Evolutionary conservation across 176 grass and related monocot genomes (phyloP), one percentile per base, ranked within the genome.

Genomic region (Oryza rufipogon): DNA sequence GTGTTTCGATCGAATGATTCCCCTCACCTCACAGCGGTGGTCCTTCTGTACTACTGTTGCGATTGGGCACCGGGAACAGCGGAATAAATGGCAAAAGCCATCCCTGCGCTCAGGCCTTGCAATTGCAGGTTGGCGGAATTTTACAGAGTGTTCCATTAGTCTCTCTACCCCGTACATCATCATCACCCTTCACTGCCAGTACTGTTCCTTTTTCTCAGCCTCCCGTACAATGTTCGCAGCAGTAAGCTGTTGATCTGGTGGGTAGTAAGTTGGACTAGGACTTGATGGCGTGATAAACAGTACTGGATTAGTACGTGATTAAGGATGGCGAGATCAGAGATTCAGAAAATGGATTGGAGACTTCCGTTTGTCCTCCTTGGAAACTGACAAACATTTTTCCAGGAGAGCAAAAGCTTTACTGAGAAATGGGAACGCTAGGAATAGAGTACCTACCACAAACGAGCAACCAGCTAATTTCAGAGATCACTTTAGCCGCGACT

Each of bases 11-110:
- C 71, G 83, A 76, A 82, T 58, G 66, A 77, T 89, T 36, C 71
- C 70, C 39, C 42, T 0, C 42, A 34, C 52, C 67, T 32, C 70
- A 34, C 44, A 11, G 8, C 34, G 34, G 46, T 86, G 88, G 74
- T 86, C 88, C 84, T 86, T 79, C 84, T 4, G 41, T 28, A 23
- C 19, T 58, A 58, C 54, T 58, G 54, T 58, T 54, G 78, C 34
- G 32, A 68, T 19, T 70, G 75, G 68, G 64, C 51, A 36, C 23
- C 33, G 60, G 89, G 66, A 80, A 34, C 64, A 71, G 52, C 42
- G 64, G 75, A 80, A 71, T 87, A 80, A 91, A 91, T 84, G 23
- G 85, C 85, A 84, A 87, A 87, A 87, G 76, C 80, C 75, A 87
- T 44, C 41, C 73, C 71, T 39, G 80, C 66, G 73, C 49, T 36